phyloP scores from a whole-genome alignment of 148 eudicot species.

The Dianthus caryophyllus region DNA sequence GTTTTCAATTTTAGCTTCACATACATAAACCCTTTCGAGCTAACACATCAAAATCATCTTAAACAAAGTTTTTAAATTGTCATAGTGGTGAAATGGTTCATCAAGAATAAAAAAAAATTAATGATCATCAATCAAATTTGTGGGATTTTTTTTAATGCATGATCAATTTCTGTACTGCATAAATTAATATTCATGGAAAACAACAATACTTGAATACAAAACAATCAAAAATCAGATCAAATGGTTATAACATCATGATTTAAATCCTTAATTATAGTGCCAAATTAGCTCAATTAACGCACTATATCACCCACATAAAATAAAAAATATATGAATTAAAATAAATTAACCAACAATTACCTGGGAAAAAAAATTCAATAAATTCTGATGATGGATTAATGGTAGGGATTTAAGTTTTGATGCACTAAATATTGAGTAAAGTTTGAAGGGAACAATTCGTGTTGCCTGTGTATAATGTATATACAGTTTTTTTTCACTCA shows the following conservation, averaged over 20 bases:
- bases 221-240: neutral
- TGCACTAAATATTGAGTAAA: neutral
- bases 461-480: no score
- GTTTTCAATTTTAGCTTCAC: slow-evolving; percentile 1
- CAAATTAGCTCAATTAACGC: neutral
- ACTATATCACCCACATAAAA: neutral
- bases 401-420: neutral
- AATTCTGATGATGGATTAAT: neutral
- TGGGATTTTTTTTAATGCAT: no score
- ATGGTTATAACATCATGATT: neutral
- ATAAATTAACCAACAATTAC: neutral
- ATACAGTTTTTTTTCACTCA: no score
- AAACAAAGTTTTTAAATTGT: neutral
- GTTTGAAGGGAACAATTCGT: no score
- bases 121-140: neutral
- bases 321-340: no score
- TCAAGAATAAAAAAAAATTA: neutral
- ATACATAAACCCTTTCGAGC: neutral
- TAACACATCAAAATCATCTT: slow-evolving; percentile 7
- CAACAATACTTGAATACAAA: neutral
- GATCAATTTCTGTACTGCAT: neutral
- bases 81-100: neutral
- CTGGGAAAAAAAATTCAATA: neutral
- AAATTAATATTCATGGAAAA: neutral
- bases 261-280: neutral